These are phyloP conservation scores for Scytalidium sp. DNA, from an alignment of 2,329 filamentous ascomycete species.

Conservation along the genomic window DNA sequence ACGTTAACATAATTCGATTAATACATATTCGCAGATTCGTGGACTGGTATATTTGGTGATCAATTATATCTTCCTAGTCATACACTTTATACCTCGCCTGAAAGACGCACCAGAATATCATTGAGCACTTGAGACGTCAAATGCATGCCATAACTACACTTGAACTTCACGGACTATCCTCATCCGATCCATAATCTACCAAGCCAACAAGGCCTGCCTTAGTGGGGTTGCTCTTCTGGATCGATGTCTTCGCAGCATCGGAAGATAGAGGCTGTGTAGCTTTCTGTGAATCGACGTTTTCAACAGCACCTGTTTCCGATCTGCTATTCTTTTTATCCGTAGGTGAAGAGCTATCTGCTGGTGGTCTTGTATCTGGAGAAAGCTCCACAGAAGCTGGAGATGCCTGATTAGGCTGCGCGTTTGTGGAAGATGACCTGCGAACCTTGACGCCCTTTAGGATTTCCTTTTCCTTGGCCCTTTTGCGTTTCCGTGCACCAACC, in stretches of 20 bases:
- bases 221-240: conserved; percentile 17
- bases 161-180: conserved; percentile 26
- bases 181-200: conserved; percentile 56
- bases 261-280: background rate
- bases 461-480: conserved; percentile 36
- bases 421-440: conserved; percentile 20
- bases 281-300: background rate
- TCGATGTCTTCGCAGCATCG: conserved; percentile 4
- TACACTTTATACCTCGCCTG: too few species aligned
- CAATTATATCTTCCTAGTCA: too few species aligned
- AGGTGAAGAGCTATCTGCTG: background rate
- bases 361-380: background rate
- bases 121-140: too few species aligned
- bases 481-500: conserved; percentile 33
- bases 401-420: background rate
- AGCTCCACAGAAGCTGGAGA: background rate
- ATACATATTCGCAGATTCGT: too few species aligned
- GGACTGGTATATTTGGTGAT: too few species aligned
- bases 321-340: background rate
- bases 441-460: conserved; percentile 29
- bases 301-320: background rate
- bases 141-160: background rate
- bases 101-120: too few species aligned
- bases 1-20: too few species aligned
- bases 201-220: conserved; percentile 33